Base-by-base conservation (phyloP, 163 green algal genomes). In the Coccomyxa subellipsoidea region DNA sequence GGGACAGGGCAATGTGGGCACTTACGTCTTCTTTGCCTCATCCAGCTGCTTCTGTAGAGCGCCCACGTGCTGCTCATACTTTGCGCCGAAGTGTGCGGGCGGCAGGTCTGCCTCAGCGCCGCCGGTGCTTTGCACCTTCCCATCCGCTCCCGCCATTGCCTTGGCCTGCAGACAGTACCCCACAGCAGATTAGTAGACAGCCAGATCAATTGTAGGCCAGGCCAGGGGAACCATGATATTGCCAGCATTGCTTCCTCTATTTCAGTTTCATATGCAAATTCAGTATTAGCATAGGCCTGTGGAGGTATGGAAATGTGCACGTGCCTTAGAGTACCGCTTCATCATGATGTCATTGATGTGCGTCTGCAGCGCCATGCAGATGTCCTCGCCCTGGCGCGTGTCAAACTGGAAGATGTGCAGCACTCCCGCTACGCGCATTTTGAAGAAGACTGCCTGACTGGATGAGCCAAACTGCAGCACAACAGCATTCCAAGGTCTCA, bases 331-430 rank as follows among this genome's bases (percentile, higher is more conserved):
- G 82, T 94, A 97, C 39, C 95, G 88, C 90, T 97, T 97, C 92
- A 97, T 96, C 94, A 98, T 97, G 85, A 98, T 95, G 90, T 99
- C 96, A 84, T 99, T 98, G 91, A 99, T 99, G 90, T 99, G 96
- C 18, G 95, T 99, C 90, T 99, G 96, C 81, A 99, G 89, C 69
- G 96, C 96, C 89, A 98, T 94, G 93, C 96, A 99, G 80, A 99
- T 98, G 84, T 99, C 96, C 89, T 99, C 96, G 29, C 96, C 96
- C 87, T 88, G 84, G 66, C 82, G 87, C 23, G 94, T 98, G 85
- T 98, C 96, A 91, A 99, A 99, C 89, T 99, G 96, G 89, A 99
- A 99, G 81, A 99, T 96, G 89, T 99, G 96, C 90, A 99, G 89
- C 80, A 98, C 95, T 31, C 96, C 96, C 37, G 95, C 95, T n/a